Evolutionary conservation across 208 protist species (phyloP), one percentile per base, ranked within the genome.

Genomic region (Sergeia podlipaevii): DNA sequence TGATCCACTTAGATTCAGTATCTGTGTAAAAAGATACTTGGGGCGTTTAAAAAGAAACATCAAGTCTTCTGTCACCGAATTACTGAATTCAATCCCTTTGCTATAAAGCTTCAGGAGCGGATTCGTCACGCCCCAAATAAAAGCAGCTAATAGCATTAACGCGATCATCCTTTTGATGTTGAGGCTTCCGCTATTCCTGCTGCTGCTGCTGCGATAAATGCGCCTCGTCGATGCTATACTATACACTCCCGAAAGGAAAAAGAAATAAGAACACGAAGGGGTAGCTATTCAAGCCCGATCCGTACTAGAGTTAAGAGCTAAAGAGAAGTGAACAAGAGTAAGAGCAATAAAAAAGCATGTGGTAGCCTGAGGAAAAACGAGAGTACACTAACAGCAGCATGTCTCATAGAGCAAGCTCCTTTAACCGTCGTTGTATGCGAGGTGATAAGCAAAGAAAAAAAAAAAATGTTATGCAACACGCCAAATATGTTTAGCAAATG

Each of bases 121-220:
- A 36, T 95, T 91, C 7, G 88, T 95, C 6, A 77, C 66, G 0
- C 88, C 88, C 88, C 88, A 95, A 13, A 95, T 59, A 11, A 91
- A 34, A 2, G 80, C 88, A 36, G 83, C 80, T 5, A 95, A 20
- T 0, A 89, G 39, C 32, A 94, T 49, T 41, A 95, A 47, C 30
- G 71, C 21, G 26, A 86, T 49, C 82, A 91, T 93, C 13, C 1
- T n/a, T 26, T 41, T 6, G 17, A 64, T 1, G 24, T 41, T n/a
- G 24, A 45, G 6, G 18, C 27, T n/a, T 42, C 5, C 13, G 28
- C 17, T 6, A 20, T 55, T 45, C 34, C 17, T 38, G 24, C 55
- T 47, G 2, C 13, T 38, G 45, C 27, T 37, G n/a, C 29, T 42
- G 20, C 3, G 47, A 50, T 2, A 43, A 41, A 4, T 39, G 13